Evolutionary conservation across 163 green algal species (phyloP).

Genomic region (Scenedesmus sp.): DNA sequence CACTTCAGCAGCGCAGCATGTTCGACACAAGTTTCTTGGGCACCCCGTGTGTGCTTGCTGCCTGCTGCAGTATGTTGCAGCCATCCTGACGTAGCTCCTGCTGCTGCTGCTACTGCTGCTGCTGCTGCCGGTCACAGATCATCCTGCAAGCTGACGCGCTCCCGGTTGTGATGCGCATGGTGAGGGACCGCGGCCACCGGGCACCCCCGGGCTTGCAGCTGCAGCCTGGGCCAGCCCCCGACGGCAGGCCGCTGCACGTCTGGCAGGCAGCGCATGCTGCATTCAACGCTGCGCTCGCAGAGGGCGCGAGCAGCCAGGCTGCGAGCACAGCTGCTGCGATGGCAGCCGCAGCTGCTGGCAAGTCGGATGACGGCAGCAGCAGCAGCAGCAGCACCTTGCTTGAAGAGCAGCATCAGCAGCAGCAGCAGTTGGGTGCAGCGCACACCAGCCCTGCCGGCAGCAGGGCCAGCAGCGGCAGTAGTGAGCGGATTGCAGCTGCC

Average conservation of each 20-base stretch:
- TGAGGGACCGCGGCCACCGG: conserved; percentile 8
- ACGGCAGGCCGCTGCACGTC: background rate
- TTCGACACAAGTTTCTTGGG: no score
- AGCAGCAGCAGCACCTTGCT: conserved; percentile 25
- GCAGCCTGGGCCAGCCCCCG: background rate
- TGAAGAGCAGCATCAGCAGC: conserved; percentile 31
- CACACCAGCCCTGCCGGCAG: background rate
- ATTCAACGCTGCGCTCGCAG: background rate
- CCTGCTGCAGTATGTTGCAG: background rate
- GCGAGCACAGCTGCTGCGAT: background rate
- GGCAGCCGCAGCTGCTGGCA: background rate
- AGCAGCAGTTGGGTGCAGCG: background rate
- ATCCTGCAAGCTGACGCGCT: conserved; percentile 15
- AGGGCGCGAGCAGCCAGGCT: background rate
- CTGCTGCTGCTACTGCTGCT: background rate
- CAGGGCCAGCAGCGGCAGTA: conserved; percentile 7
- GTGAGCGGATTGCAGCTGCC: background rate
- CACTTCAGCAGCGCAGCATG: no score
- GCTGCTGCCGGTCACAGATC: background rate
- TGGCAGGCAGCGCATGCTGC: conserved; percentile 40
- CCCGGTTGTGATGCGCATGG: conserved; percentile 6
- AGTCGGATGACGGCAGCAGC: conserved; percentile 5
- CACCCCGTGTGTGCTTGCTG: no score
- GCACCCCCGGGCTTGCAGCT: background rate
- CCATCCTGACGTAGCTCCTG: background rate